These are phyloP conservation scores for Fusarium veterinarium DNA, from an alignment of 2,329 filamentous ascomycete genomes.

Conservation along the genomic window DNA sequence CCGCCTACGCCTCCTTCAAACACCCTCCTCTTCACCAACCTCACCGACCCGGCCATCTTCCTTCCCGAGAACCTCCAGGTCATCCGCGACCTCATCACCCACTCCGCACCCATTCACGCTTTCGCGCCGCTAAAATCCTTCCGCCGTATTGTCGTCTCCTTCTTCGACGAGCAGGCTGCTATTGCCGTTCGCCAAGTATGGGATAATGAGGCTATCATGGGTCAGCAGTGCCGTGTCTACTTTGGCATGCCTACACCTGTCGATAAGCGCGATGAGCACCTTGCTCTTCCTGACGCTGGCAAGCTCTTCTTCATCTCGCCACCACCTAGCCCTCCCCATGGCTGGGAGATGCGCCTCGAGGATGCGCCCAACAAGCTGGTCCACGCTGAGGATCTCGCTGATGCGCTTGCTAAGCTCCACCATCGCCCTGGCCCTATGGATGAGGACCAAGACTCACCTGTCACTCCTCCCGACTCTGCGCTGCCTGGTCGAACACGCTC, in stretches of 20 bases:
- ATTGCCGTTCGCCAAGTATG: conserved; percentile 77
- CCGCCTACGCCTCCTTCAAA: conserved; percentile 83
- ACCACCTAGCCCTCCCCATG: conserved; percentile 74
- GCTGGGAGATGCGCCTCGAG: conserved; percentile 75
- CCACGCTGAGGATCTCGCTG: conserved; percentile 75
- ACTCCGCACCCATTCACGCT: conserved; percentile 77
- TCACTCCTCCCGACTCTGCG: conserved; percentile 48
- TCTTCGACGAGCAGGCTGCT: conserved; percentile 76
- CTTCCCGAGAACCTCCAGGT: conserved; percentile 77
- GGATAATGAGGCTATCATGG: conserved; percentile 79
- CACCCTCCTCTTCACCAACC: conserved; percentile 86
- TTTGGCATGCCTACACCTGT: conserved; percentile 73
- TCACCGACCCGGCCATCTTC: conserved; percentile 79
- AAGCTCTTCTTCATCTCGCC: conserved; percentile 81
- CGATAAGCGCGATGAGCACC: conserved; percentile 65
- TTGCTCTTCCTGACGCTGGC: conserved; percentile 74
- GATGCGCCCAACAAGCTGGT: conserved; percentile 77
- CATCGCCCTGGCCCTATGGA: conserved; percentile 58
- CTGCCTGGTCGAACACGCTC: conserved; percentile 57
- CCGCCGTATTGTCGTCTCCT: conserved; percentile 83
- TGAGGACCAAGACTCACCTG: conserved; percentile 46
- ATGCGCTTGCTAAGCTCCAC: conserved; percentile 72
- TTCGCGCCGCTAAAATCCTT: conserved; percentile 87
- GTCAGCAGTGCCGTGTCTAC: conserved; percentile 75
- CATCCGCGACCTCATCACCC: conserved; percentile 76